phyloP scores from a whole-genome alignment of 352 stramenopile genomes.

The Thraustotheca clavata region DNA sequence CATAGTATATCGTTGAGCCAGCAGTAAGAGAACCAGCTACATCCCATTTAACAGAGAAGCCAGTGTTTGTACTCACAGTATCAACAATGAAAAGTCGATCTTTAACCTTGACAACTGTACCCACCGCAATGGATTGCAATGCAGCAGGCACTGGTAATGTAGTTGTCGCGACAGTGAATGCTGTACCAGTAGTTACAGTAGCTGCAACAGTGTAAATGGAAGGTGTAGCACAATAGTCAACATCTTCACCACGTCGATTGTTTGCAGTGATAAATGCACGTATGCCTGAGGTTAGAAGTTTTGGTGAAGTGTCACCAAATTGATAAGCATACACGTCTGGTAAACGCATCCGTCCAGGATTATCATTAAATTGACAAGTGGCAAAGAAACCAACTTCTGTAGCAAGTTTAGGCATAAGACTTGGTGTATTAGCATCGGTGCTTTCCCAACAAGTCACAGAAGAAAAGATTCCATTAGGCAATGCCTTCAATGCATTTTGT shows the following conservation, averaged over 20 bases:
- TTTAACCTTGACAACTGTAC: neutral
- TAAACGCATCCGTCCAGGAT: constrained; percentile 42
- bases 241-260: constrained; percentile 30
- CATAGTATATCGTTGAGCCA: constrained; percentile 4
- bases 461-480: constrained; percentile 45
- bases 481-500: constrained; percentile 29
- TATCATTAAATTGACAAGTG: constrained; percentile 45
- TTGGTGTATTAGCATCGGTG: neutral
- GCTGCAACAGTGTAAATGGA: neutral
- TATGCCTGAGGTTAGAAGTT: constrained; percentile 20
- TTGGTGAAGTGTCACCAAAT: constrained; percentile 22
- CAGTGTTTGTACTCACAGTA: no score
- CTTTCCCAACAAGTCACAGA: constrained; percentile 31
- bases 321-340: constrained; percentile 31
- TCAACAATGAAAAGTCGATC: no score
- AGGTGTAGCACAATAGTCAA: constrained; percentile 46
- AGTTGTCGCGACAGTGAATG: constrained; percentile 14
- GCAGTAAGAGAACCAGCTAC: neutral
- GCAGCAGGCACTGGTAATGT: neutral
- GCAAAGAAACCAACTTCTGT: constrained; percentile 33
- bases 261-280: constrained; percentile 30
- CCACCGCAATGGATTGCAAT: neutral
- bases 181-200: neutral
- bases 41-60: no score
- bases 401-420: constrained; percentile 15